A percentile compares a stretch with the other conserved stretches of the same genome.
phyloP scores from a whole-genome alignment of 805 yeast genomes.

The Candida maltosa region DNA sequence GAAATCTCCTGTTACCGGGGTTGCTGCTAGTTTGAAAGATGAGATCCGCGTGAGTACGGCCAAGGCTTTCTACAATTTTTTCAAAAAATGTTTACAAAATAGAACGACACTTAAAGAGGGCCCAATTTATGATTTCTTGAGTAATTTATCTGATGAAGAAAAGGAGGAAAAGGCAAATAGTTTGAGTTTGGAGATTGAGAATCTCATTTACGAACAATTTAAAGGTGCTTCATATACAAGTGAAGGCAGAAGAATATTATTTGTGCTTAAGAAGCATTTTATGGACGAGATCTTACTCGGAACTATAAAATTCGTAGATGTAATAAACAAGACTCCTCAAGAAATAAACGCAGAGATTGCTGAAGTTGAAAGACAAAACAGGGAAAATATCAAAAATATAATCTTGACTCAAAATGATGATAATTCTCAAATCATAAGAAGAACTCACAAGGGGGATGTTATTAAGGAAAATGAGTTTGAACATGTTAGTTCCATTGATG shows the following conservation, averaged over 20 bases:
- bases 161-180: slow-evolving; percentile 32
- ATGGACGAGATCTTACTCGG: slow-evolving; percentile 56
- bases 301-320: slow-evolving; percentile 50
- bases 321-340: slow-evolving; percentile 65
- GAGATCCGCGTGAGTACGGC: slow-evolving; percentile 48
- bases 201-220: slow-evolving; percentile 38
- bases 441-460: slow-evolving; percentile 86
- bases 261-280: slow-evolving; percentile 41
- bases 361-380: slow-evolving; percentile 24
- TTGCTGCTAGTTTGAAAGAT: slow-evolving; percentile 17
- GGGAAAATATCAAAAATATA: slow-evolving; percentile 11
- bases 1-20: slow-evolving; percentile 5
- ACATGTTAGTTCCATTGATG: slow-evolving; percentile 17
- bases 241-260: slow-evolving; percentile 63
- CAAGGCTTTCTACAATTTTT: slow-evolving; percentile 47
- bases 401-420: slow-evolving; percentile 50
- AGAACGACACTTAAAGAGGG: slow-evolving; percentile 17
- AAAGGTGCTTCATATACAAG: slow-evolving; percentile 54
- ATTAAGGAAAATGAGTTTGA: slow-evolving; percentile 20
- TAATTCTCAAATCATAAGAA: slow-evolving; percentile 59
- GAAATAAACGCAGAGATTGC: slow-evolving; percentile 78
- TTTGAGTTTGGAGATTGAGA: slow-evolving; percentile 54
- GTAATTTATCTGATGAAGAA: slow-evolving; percentile 15
- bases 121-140: slow-evolving; percentile 3
- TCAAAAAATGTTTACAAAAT: slow-evolving; percentile 37